Evolutionary conservation across 2,329 filamentous ascomycete species (phyloP), one percentile per base, ranked within the genome.

Genomic region (Aspergillus puulaauensis): DNA sequence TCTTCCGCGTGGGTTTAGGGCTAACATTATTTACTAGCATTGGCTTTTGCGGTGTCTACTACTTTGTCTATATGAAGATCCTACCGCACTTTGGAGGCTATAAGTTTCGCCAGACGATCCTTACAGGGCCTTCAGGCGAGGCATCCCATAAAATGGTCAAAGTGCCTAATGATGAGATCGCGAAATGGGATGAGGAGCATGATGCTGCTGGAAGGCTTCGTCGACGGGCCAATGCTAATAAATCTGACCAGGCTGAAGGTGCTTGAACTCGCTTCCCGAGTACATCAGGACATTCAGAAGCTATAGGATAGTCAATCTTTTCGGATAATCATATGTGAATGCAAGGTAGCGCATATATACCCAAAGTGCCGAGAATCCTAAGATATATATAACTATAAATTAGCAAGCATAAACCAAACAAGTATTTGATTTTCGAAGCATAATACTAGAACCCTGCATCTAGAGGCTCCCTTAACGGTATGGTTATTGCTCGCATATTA

Each of bases 181-280:
- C 70, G 0, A 69, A 67, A n/a, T 89, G 86, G 86, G 85, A 88
- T 66, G 75, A 72, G 1, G 75, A 77, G 7, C 85, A 88, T 63
- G 85, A 87, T 70, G 82, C 68, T 24, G 60, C 65, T n/a, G 73
- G 73, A 6, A 60, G 65, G 39, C 19, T 66, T n/a, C 56, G 65
- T 14, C 27, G 50, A 37, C 55, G 62, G 33, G 24, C 46, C 1
- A 37, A 33, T 27, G 44, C 35, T 47, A 23, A 47, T 2, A 56
- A 54, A 17, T 21, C 19, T 41, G 52, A 41, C 3, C 44, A 48
- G 35, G 17, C 35, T 14, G 35, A 15, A 9, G 52, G 33, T 15
- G 52, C 52, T 41, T 54, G 19, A 54, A 4, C 15, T 33, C 21
- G 23, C 27, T 27, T 4, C 33, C 17, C 11, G 19, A 27, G 14